These are phyloP conservation scores for Santalum album DNA, from an alignment of 164 flowering plant genomes.

Conservation along the genomic window DNA sequence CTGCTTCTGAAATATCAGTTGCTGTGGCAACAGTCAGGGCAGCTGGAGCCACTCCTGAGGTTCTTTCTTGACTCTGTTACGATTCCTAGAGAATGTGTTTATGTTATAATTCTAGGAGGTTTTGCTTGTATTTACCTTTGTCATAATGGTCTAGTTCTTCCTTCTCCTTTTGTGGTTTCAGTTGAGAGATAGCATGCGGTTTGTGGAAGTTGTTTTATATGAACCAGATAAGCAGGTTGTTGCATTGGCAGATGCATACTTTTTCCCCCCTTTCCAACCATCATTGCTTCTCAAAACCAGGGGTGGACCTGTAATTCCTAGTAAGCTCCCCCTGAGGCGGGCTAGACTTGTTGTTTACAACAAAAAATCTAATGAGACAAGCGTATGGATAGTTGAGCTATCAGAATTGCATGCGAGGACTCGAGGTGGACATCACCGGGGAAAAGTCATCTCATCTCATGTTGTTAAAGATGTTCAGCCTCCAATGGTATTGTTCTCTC, in stretches of 20 bases:
- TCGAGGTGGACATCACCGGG: slow-evolving; percentile 93
- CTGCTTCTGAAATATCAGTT: slow-evolving; percentile 82
- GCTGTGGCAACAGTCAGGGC: slow-evolving; percentile 93
- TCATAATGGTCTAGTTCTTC: neutral
- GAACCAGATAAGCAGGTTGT: slow-evolving; percentile 86
- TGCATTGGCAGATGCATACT: slow-evolving; percentile 93
- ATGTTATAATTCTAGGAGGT: neutral
- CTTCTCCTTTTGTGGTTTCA: slow-evolving; percentile 16
- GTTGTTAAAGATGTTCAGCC: slow-evolving; percentile 92
- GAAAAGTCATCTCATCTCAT: slow-evolving; percentile 71
- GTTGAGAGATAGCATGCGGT: slow-evolving; percentile 92
- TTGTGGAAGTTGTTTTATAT: slow-evolving; percentile 70
- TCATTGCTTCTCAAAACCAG: slow-evolving; percentile 74
- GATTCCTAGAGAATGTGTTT: neutral
- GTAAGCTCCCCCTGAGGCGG: slow-evolving; percentile 77
- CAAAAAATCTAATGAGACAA: slow-evolving; percentile 75
- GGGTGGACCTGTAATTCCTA: slow-evolving; percentile 77
- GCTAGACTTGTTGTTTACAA: slow-evolving; percentile 81
- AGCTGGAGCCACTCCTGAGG: slow-evolving; percentile 99
- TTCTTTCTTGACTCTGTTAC: slow-evolving; percentile 11
- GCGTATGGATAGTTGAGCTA: slow-evolving; percentile 75
- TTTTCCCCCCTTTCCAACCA: slow-evolving; percentile 93
- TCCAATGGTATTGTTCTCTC: slow-evolving; percentile 56
- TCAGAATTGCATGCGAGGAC: slow-evolving; percentile 88
- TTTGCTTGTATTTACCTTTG: slow-evolving; percentile 1